phyloP scores from a whole-genome alignment of 2,329 filamentous ascomycete genomes.

The Mycosphaerella arachidis region DNA sequence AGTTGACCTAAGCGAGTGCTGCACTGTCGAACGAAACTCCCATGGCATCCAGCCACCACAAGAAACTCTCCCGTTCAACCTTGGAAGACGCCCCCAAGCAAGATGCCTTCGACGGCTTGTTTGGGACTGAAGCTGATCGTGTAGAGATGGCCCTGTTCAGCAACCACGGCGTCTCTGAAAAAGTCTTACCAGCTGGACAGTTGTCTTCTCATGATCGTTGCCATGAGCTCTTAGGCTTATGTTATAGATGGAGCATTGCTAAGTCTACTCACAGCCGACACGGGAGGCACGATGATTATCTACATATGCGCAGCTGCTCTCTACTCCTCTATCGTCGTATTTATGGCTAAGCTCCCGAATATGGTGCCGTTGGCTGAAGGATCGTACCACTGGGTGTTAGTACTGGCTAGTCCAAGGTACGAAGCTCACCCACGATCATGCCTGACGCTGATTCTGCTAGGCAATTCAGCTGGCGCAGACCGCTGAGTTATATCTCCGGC shows the following conservation, averaged over 20 bases:
- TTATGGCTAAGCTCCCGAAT: constrained; percentile 2
- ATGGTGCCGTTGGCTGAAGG: constrained; percentile 2
- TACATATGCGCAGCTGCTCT: not conserved
- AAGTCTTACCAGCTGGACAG: constrained; percentile 2
- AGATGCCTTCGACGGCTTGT: too few species aligned
- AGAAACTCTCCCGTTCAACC: too few species aligned
- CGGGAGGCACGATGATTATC: constrained; percentile 1
- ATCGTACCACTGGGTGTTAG: constrained; percentile 1
- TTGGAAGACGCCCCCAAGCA: too few species aligned
- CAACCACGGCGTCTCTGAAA: not conserved
- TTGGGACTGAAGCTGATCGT: too few species aligned
- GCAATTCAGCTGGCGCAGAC: constrained; percentile 2
- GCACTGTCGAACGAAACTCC: too few species aligned
- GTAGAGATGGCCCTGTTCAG: constrained; percentile 5
- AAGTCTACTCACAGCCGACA: constrained; percentile 2
- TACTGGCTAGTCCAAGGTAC: not conserved
- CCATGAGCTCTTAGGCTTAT: constrained; percentile 4
- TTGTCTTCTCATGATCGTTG: constrained; percentile 9
- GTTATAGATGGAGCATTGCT: constrained; percentile 6
- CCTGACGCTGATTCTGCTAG: too few species aligned
- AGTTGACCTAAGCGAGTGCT: too few species aligned
- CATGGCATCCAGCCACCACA: too few species aligned
- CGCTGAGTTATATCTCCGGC: constrained; percentile 12
- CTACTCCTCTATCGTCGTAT: constrained; percentile 1
- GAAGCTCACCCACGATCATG: not conserved